phyloP scores from a whole-genome alignment of 1,284 basidiomycete species.

The Ustilago tritici region DNA sequence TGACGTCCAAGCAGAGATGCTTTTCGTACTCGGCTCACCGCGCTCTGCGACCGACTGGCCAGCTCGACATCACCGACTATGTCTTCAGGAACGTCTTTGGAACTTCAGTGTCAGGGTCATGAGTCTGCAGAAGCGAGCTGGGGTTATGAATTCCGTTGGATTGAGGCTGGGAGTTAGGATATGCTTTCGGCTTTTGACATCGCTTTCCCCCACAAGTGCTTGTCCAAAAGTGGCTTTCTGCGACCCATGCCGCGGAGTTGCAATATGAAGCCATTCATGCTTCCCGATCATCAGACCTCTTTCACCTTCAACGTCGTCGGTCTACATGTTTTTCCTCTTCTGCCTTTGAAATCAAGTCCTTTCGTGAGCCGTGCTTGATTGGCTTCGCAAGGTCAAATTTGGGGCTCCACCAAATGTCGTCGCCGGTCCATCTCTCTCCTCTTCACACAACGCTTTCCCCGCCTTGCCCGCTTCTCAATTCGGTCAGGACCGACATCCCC shows the following conservation, averaged over 20 bases:
- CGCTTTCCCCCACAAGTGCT: not conserved
- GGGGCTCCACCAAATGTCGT: not conserved
- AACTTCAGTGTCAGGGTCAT: not conserved
- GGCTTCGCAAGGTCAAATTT: not conserved
- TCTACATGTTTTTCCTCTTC: not conserved
- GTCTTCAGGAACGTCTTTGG: not conserved
- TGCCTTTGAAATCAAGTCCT: not conserved
- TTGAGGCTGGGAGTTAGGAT: not conserved
- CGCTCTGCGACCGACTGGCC: not conserved
- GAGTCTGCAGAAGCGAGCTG: not conserved
- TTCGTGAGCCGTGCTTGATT: not conserved
- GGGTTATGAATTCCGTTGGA: no score
- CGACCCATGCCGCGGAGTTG: not conserved
- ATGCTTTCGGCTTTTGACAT: not conserved
- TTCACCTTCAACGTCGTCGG: not conserved
- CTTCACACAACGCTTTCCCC: not conserved
- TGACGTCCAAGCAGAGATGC: not conserved
- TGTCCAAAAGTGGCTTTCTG: not conserved
- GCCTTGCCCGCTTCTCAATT: not conserved
- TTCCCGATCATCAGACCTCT: not conserved
- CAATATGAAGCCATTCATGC: not conserved
- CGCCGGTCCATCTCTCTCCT: not conserved
- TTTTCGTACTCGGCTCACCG: not conserved
- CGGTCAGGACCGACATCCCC: slow-evolving; percentile 1
- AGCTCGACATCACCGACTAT: not conserved